A percentile compares a stretch with the other conserved stretches of the same genome.
Conservation (phyloP, 768 basidiomycete species). For the Russula emetica region DNA sequence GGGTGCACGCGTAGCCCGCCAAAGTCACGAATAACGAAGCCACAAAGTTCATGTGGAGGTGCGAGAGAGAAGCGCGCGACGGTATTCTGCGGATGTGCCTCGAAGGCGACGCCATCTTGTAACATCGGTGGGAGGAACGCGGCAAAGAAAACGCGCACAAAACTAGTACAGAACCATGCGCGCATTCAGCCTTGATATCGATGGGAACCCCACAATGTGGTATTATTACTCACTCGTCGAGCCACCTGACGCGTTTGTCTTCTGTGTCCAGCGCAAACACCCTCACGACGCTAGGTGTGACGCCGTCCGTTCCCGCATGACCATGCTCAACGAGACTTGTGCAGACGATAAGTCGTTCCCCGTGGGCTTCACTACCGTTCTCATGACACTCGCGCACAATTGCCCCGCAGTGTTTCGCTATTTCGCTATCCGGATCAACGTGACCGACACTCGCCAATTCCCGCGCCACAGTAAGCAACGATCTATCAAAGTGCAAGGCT, state of each 20-base stretch:
- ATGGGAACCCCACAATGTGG: neutral
- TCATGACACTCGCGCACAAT: slow-evolving; percentile 48
- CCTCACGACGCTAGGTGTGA: slow-evolving; percentile 47
- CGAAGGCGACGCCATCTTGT: slow-evolving; percentile 54
- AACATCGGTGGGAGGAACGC: slow-evolving; percentile 54
- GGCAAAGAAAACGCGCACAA: slow-evolving; percentile 47
- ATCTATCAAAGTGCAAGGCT: slow-evolving; percentile 43
- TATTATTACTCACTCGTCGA: slow-evolving; percentile 44
- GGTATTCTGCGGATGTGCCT: slow-evolving; percentile 59
- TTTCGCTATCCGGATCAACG: slow-evolving; percentile 43
- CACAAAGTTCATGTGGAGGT: slow-evolving; percentile 45
- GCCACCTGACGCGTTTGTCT: slow-evolving; percentile 47
- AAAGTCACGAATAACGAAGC: slow-evolving; percentile 57
- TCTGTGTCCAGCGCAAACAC: slow-evolving; percentile 50
- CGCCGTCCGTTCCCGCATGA: slow-evolving; percentile 44
- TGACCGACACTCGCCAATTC: slow-evolving; percentile 54
- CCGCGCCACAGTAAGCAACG: slow-evolving; percentile 50
- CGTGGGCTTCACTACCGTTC: slow-evolving; percentile 41
- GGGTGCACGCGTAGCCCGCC: slow-evolving; percentile 53
- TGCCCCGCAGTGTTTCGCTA: slow-evolving; percentile 51
- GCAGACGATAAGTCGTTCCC: slow-evolving; percentile 53
- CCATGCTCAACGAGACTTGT: slow-evolving; percentile 54
- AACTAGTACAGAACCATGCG: slow-evolving; percentile 34
- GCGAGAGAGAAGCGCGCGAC: slow-evolving; percentile 49
- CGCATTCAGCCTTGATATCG: slow-evolving; percentile 5